Base-by-base conservation (phyloP, 805 yeast genomes). In the Saccharomyces paradoxus region DNA sequence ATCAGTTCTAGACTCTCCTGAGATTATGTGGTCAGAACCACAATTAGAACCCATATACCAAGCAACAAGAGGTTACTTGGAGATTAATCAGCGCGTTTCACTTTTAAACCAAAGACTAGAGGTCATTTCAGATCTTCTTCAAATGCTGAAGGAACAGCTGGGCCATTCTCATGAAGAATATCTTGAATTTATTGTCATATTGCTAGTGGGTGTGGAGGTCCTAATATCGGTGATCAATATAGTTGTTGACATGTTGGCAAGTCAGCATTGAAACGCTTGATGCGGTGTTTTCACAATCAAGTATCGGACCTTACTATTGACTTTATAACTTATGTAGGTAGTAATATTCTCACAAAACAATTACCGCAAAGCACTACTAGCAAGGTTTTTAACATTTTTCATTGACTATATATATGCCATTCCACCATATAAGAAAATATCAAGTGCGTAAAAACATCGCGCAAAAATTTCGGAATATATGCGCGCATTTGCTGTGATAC, bases 11-110 rank as follows among this genome's bases (percentile, higher is more conserved):
- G 99, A 94, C 69, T 88, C 96, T 1, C 99, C 99, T 1, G 99
- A 94, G 70, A 81, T 94, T 55, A 90, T 94, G 97, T 94, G 99
- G 99, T 83, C 97, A 0, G 98, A 94, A 69, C 99, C 99, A 1
- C 97, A 91, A 65, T 76, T 94, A 57, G 99, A 94, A 68, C 99
- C 99, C 1, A 90, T 92, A 52, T 94, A 94, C 71, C 97, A 91
- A 70, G 97, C 98, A 0, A 90, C 96, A 2, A 81, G 98, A 68
- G 97, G 97, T 0, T 92, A 92, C 70, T 71, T 94, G 58, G 99
- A 94, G 66, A 94, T 94, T 62, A 91, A 91, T 67, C 98, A 92
- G 71, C 76, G 99, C 50, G 98, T 92, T 0, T 85, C 90, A 27
- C 74, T 94, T 54, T 74, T 94, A 53, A 94, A 94, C 67, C 97